Evolutionary conservation across 176 grass and related monocot species (phyloP), one percentile per base, ranked within the genome.

Genomic region (Rhynchospora pubera): DNA sequence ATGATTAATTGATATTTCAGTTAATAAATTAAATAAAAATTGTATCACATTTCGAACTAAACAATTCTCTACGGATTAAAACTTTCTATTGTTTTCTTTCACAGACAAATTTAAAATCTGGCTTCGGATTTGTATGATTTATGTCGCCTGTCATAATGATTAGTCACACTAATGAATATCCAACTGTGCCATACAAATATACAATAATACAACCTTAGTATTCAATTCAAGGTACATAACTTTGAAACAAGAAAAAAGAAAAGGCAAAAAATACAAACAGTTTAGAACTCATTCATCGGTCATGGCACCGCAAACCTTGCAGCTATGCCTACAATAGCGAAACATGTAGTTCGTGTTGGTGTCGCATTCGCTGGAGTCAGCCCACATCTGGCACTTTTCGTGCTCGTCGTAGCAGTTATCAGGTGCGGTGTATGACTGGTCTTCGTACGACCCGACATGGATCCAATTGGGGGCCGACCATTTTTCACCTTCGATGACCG

Each of bases 401-500:
- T 39, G 34, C 28, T 66, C 46, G 48, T 89, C 87, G 51, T 82
- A 85, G 51, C 87, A 94, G 44, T 14, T 55, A 7, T 80, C 7
- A 2, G 63, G 62, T 15, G 86, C 65, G 44, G 64, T 65, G 9
- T 75, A 39, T 39, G 34, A 69, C 51, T 5, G 45, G 62, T 85
- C 79, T 9, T 88, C 83, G 3, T 57, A 91, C 18, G 89, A 88
- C 19, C 72, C 56, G 1, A 84, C 83, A 53, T 91, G 89, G 50
- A 88, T 91, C 89, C 89, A 91, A 79, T 86, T 88, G 3, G 72
- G 86, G 7, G 89, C 83, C 12, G 83, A 91, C 89, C 86, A 91
- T 83, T 91, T 88, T 76, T 91, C 86, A 1, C 83, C 83, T 64
- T 91, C 80, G 28, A 88, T 91, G 58, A 91, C 89, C 0, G 86